Evolutionary conservation across 768 basidiomycete species (phyloP).

Genomic region (Leucosporidium scottii): DNA sequence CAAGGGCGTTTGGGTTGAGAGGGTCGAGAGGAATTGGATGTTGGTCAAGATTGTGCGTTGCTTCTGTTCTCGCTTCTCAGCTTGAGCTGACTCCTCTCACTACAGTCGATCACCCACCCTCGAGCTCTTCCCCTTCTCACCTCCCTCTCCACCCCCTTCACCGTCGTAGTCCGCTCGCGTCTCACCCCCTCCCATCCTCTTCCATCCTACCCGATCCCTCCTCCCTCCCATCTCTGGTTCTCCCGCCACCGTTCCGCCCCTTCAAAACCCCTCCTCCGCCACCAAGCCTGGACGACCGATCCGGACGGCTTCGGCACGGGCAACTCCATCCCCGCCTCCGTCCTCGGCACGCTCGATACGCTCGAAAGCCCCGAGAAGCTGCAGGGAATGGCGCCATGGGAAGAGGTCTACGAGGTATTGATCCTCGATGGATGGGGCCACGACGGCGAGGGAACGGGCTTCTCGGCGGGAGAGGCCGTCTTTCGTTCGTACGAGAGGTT

Average conservation of each 20-base stretch:
- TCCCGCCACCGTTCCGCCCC: slow-evolving; percentile 28
- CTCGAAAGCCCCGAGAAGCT: slow-evolving; percentile 27
- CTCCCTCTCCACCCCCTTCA: slow-evolving; percentile 21
- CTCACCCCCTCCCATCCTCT: background rate
- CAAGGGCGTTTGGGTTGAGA: slow-evolving; percentile 15
- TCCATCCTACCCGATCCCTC: slow-evolving; percentile 16
- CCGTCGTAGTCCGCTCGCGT: slow-evolving; percentile 16
- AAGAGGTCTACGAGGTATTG: slow-evolving; percentile 17
- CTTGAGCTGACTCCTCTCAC: background rate
- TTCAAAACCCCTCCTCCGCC: slow-evolving; percentile 1
- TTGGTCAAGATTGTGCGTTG: slow-evolving; percentile 26
- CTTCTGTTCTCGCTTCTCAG: background rate
- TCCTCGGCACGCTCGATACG: slow-evolving; percentile 21
- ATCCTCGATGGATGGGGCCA: slow-evolving; percentile 15
- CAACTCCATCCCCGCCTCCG: too few relatives aligned
- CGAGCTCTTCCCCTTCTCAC: slow-evolving; percentile 15
- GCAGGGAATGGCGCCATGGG: slow-evolving; percentile 11
- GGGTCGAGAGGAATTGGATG: slow-evolving; percentile 31
- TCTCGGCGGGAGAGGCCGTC: slow-evolving; percentile 12
- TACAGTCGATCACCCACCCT: slow-evolving; percentile 21
- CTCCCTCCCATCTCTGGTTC: slow-evolving; percentile 28
- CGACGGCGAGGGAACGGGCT: background rate
- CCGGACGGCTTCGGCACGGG: background rate
- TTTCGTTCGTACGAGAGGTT: slow-evolving; percentile 20
- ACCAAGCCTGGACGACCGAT: slow-evolving; percentile 8